Base-by-base conservation (phyloP, 108 stramenopile genomes). In the Cafeteria roenbergensis region DNA sequence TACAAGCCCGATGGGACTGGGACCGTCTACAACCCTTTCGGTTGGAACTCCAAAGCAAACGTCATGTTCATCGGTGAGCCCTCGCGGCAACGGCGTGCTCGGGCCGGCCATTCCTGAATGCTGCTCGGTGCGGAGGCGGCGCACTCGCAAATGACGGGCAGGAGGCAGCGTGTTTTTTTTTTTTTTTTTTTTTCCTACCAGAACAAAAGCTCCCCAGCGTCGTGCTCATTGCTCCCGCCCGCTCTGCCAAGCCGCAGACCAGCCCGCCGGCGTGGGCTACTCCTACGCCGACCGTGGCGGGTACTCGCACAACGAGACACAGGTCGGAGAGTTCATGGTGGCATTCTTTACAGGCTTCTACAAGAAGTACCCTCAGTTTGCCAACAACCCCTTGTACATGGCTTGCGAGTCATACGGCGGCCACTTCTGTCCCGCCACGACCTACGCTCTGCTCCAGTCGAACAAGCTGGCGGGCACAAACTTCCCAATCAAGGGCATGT, bases 191-290 rank as follows among this genome's bases (percentile, higher is more conserved):
- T n/a, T n/a, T n/a, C n/a, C n/a, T n/a, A n/a, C n/a, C n/a, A n/a
- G n/a, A n/a, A n/a, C n/a, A n/a, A n/a, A n/a, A n/a, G n/a, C n/a
- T n/a, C n/a, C n/a, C n/a, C n/a, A n/a, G n/a, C n/a, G n/a, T n/a
- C n/a, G n/a, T n/a, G n/a, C n/a, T n/a, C n/a, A n/a, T n/a, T n/a
- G n/a, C n/a, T n/a, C n/a, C n/a, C n/a, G n/a, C n/a, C n/a, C n/a
- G n/a, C n/a, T n/a, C n/a, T n/a, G n/a, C n/a, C n/a, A n/a, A n/a
- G n/a, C 89, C 88, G 68, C 94, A 24, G 96, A 98, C 69, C 89
- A 93, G 72, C 96, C 96, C 26, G 88, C 91, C 52, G 90, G 92
- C 6, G 92, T 92, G 32, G 96, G 96, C 54, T 98, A 84, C 72
- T 87, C 85, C 67, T 94, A 94, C 68, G 91, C 92, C 34, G 73